Base-by-base conservation (phyloP, 2,329 filamentous ascomycete species). In the Fusarium brachygibbosum region DNA sequence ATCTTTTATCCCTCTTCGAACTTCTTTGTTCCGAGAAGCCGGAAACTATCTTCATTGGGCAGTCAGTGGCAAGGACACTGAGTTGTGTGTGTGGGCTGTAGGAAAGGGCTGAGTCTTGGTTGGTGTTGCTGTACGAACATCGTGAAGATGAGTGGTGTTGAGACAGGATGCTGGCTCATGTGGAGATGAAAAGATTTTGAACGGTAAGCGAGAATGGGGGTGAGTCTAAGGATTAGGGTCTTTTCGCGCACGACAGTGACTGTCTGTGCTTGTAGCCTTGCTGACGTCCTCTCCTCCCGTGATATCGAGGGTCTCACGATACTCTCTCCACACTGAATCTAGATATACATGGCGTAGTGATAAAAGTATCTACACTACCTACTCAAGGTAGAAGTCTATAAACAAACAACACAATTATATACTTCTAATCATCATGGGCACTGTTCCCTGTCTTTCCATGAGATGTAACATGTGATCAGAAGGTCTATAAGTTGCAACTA, bases 31-130 rank as follows among this genome's bases (percentile, higher is more conserved):
- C 62, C 42, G 51, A 65, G 69, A 74, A 62, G 59, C 31, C 63
- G 66, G 60, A 40, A 71, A 68, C 71, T 66, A 70, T 69, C 68
- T 72, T 41, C 28, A 73, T 74, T 66, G 64, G 71, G 69, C 42
- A 69, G 64, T 40, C 34, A 54, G 66, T 73, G 73, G 71, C 63
- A 70, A 70, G 37, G 35, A 45, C 31, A 50, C 38, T 37, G 56
- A 52, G 51, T 65, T 56, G 61, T 58, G 56, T 66, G 68, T 53
- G 69, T 68, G 69, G 57, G 52, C 37, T 54, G 42, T 51, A 29
- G n/a, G 21, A 19, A 40, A 50, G 49, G 40, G 23, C 29, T 56
- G 32, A 13, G 23, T 21, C 34, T 29, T 55, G 46, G 59, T 54
- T 64, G 45, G 41, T 54, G 55, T 55, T 25, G 42, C 10, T 48